These are phyloP conservation scores for Sanghuangporus weigelae DNA, from an alignment of 1,284 basidiomycete genomes.

Conservation along the genomic window DNA sequence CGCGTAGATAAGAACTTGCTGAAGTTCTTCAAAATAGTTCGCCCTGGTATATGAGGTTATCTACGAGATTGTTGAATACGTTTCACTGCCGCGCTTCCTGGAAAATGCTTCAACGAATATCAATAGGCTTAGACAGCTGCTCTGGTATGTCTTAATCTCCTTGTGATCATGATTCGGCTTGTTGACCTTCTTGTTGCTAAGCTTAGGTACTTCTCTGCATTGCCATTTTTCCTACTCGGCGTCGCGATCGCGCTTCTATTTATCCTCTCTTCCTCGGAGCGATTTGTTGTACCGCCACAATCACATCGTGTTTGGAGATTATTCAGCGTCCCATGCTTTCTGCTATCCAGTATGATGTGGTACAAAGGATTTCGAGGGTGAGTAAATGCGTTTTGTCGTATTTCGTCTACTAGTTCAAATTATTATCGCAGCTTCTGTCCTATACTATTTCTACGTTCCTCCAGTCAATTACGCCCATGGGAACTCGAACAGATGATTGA, in stretches of 20 bases:
- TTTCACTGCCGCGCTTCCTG: constrained; percentile 31
- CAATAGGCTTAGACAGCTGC: constrained; percentile 35
- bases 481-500: constrained; percentile 26
- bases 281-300: constrained; percentile 21
- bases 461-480: constrained; percentile 20
- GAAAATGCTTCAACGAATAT: constrained; percentile 29
- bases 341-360: constrained; percentile 30
- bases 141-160: constrained; percentile 26
- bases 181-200: not conserved
- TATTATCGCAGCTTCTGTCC: constrained; percentile 30
- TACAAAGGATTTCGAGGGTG: constrained; percentile 36
- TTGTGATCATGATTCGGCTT: constrained; percentile 16
- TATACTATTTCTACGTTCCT: constrained; percentile 31
- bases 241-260: constrained; percentile 27
- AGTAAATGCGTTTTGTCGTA: constrained; percentile 1
- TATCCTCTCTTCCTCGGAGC: constrained; percentile 20
- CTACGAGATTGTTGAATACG: constrained; percentile 28
- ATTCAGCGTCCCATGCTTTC: constrained; percentile 28
- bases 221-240: constrained; percentile 22
- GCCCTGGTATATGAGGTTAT: constrained; percentile 31
- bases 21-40: constrained; percentile 25
- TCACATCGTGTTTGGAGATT: constrained; percentile 31
- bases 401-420: not conserved
- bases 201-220: constrained; percentile 2
- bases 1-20: not conserved